Conservation (phyloP, 306 rosid species). For the Cicer judaicum region DNA sequence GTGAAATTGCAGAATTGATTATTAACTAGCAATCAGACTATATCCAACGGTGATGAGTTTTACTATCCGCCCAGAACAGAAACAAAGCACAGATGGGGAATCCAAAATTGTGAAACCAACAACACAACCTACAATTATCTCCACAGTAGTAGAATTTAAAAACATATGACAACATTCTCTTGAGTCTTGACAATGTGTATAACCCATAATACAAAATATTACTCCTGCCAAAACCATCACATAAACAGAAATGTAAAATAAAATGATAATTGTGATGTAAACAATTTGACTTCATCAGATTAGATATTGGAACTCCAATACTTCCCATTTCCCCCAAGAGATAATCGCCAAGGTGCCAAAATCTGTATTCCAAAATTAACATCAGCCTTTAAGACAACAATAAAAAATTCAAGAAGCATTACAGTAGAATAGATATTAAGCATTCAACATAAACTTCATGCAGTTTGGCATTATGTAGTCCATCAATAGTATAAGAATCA, state of each 20-base stretch:
- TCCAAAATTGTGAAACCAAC: too few species aligned
- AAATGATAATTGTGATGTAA: slow-evolving; percentile 42
- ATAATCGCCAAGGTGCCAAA: slow-evolving; percentile 55
- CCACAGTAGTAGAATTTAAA: too few species aligned
- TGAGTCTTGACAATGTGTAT: too few species aligned
- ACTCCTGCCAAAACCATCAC: too few species aligned
- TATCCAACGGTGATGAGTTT: too few species aligned
- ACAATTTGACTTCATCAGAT: slow-evolving; percentile 42
- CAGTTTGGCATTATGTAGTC: slow-evolving; percentile 43
- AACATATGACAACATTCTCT: too few species aligned
- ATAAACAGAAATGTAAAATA: slow-evolving; percentile 48
- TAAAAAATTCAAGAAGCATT: slow-evolving; percentile 38
- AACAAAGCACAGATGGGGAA: too few species aligned
- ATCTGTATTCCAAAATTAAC: slow-evolving; percentile 67
- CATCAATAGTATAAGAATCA: slow-evolving; percentile 44
- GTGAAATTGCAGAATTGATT: too few species aligned
- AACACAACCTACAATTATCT: too few species aligned
- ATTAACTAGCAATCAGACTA: too few species aligned
- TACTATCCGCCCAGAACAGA: too few species aligned
- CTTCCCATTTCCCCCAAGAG: slow-evolving; percentile 61
- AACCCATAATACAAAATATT: too few species aligned
- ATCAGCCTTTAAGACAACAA: slow-evolving; percentile 52
- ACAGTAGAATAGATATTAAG: slow-evolving; percentile 37
- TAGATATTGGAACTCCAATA: slow-evolving; percentile 53
- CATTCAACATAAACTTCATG: slow-evolving; percentile 45